phyloP scores from a whole-genome alignment of 441 rosid genomes.

The Biscutella auriculata region DNA sequence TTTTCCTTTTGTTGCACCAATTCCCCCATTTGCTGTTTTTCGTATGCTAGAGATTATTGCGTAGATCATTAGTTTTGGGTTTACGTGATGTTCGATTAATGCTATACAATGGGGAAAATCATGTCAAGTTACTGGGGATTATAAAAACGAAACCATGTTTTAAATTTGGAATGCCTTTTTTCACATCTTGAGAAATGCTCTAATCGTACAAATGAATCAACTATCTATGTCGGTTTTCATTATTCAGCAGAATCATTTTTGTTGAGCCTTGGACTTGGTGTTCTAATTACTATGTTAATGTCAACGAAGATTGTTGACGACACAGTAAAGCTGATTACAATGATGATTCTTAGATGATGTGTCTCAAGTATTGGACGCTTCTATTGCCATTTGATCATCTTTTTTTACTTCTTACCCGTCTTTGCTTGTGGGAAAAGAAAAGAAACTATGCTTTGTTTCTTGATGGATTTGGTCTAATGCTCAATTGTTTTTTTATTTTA shows the following conservation, averaged over 20 bases:
- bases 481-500: not conserved
- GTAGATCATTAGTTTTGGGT: not conserved
- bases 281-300: not conserved
- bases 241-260: not conserved
- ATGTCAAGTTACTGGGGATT: not conserved
- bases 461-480: not conserved
- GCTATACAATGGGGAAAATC: not conserved
- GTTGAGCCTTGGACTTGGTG: no score
- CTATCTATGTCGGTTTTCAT: not conserved
- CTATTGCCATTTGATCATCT: not conserved
- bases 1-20: conserved; percentile 12
- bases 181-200: not conserved
- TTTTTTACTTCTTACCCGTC: not conserved
- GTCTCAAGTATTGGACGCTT: not conserved
- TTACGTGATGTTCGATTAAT: not conserved
- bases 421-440: not conserved
- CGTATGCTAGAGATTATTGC: not conserved
- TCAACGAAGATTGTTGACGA: not conserved
- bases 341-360: not conserved
- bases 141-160: not conserved
- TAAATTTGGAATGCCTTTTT: not conserved
- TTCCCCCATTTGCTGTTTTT: not conserved
- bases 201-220: not conserved
- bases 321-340: not conserved
- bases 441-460: not conserved